phyloP scores from a whole-genome alignment of 106 monocot genomes.

The Dendrobium catenatum region DNA sequence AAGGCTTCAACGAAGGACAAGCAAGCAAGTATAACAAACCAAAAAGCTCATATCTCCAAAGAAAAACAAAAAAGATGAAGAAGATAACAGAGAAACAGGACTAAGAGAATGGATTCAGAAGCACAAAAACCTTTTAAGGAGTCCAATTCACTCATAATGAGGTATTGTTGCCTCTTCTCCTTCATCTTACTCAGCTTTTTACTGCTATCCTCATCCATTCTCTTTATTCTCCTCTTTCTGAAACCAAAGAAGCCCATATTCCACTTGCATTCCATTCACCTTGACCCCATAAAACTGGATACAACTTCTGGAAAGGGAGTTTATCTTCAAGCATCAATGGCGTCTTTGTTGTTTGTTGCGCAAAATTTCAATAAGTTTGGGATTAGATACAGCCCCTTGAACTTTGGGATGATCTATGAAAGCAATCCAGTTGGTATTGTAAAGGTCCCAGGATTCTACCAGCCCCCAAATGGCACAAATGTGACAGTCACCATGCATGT shows the following conservation, averaged over 20 bases:
- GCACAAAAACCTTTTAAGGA: slow-evolving; percentile 8
- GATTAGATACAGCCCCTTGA: slow-evolving; percentile 35
- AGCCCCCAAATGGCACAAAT: slow-evolving; percentile 37
- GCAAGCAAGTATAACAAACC: not conserved
- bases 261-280: slow-evolving; percentile 40
- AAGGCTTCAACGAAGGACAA: not conserved
- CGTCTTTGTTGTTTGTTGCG: slow-evolving; percentile 29
- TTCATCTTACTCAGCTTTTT: slow-evolving; percentile 17
- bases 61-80: not conserved
- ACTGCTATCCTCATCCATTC: slow-evolving; percentile 11
- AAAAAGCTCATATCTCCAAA: not conserved
- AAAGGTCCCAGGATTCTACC: slow-evolving; percentile 47
- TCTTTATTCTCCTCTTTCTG: slow-evolving; percentile 29
- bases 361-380: slow-evolving; percentile 54
- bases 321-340: slow-evolving; percentile 12
- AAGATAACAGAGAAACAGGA: not conserved
- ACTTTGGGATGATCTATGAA: slow-evolving; percentile 24
- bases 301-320: slow-evolving; percentile 16
- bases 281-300: slow-evolving; percentile 32
- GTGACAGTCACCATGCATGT: slow-evolving; percentile 32
- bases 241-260: slow-evolving; percentile 58
- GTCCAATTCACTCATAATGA: not conserved
- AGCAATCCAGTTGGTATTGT: slow-evolving; percentile 25
- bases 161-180: slow-evolving; percentile 25
- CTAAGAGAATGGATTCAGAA: slow-evolving; percentile 7